Evolutionary conservation across 352 stramenopile species (phyloP), one percentile per base, ranked within the genome.

Genomic region (Globisporangium irregulare): DNA sequence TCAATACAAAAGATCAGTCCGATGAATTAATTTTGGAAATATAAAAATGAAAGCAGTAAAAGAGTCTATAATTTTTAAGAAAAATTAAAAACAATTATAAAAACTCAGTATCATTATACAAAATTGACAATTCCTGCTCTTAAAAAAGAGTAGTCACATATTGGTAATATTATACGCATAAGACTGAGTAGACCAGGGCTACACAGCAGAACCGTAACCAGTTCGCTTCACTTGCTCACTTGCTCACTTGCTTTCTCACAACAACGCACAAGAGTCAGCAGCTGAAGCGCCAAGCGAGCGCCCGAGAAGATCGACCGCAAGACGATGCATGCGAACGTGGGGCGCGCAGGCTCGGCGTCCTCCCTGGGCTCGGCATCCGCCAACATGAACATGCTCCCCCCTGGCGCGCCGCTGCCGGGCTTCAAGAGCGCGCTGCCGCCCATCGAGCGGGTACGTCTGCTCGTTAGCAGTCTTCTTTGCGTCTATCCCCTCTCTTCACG

Each of bases 361-460:
- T 80, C 75, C 3, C 46, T 77, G 48, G 67, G 74, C 36, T 75
- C 70, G 29, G 50, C 54, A n/a, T 68, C 59, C 73, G 67, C 59
- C 50, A 58, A 56, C 29, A 71, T 70, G 32, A 64, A 62, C 22
- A 75, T 72, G 59, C 68, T 62, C 15, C 68, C 66, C 6, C 67
- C 67, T 12, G 62, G 54, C 25, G 67, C 61, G 7, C 32, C 70
- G 18, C 58, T 78, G 5, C 74, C 74, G 22, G 73, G 61, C 53
- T 81, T 78, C 65, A 88, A 89, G 74, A 73, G 77, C 50, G 74
- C 80, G 4, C 74, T 78, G 34, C 66, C 79, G 18, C 63, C 77
- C 34, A 80, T 92, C 60, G 84, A 92, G 59, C 76, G 80, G 25
- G 82, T 92, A 68, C 69, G 75, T 32, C 20, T 46, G 34, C 10